Conservation (phyloP, 2,329 filamentous ascomycete genomes). For the Ceratocystis smalleyi region DNA sequence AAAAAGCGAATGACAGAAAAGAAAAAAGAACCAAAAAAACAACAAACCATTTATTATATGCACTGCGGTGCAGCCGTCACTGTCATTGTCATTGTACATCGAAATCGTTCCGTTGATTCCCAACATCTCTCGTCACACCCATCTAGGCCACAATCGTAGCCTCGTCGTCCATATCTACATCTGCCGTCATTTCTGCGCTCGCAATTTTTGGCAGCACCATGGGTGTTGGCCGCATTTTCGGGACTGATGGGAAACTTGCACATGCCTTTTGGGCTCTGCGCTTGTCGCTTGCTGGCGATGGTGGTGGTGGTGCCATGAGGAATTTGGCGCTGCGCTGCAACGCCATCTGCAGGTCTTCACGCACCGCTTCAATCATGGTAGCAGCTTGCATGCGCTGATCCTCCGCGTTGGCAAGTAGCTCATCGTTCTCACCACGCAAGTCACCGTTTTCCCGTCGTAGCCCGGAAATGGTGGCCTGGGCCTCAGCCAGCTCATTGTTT, state of each 20-base stretch:
- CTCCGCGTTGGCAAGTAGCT: neutral
- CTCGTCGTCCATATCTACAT: conserved; percentile 5
- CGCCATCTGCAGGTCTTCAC: conserved; percentile 12
- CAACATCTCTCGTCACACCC: neutral
- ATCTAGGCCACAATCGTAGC: conserved; percentile 1
- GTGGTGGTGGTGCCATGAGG: conserved; percentile 4
- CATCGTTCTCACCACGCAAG: conserved; percentile 13
- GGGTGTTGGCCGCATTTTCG: neutral
- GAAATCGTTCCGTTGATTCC: neutral
- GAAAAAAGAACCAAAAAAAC: conserved; percentile 4
- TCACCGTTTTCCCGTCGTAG: conserved; percentile 1
- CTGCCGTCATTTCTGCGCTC: neutral
- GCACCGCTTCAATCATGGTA: conserved; percentile 14
- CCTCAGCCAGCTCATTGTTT: conserved; percentile 7
- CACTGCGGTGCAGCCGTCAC: neutral
- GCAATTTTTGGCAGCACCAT: neutral
- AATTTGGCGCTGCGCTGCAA: conserved; percentile 9
- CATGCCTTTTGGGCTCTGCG: neutral
- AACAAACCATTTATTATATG: neutral
- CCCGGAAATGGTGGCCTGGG: conserved; percentile 7
- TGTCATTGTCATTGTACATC: neutral
- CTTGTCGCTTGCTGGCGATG: neutral
- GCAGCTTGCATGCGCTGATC: conserved; percentile 14
- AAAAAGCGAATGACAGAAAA: conserved; percentile 3
- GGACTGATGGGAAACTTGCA: neutral